phyloP scores from a whole-genome alignment of 441 rosid genomes.

The Aquilaria agallochum region DNA sequence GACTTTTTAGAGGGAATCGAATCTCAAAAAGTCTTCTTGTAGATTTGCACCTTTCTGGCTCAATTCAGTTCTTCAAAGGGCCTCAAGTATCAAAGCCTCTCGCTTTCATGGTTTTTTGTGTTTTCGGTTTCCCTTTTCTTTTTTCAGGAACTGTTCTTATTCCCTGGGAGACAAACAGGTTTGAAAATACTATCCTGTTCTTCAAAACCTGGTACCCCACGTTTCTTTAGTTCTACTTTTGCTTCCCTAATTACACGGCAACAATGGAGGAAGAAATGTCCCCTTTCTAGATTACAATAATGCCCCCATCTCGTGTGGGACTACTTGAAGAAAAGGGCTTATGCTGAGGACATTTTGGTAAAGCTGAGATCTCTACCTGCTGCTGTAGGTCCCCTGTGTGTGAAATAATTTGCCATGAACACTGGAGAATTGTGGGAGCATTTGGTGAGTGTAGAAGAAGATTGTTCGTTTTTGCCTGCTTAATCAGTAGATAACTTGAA shows the following conservation, averaged over 20 bases:
- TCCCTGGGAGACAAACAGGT: conserved; percentile 28
- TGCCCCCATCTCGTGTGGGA: conserved; percentile 16
- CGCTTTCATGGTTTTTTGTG: background rate
- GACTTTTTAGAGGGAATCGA: conserved; percentile 15
- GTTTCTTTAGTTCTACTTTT: conserved; percentile 13
- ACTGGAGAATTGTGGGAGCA: conserved; percentile 14
- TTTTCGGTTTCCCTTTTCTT: background rate
- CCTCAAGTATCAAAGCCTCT: background rate
- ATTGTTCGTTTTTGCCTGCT: conserved; percentile 14
- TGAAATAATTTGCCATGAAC: conserved; percentile 29
- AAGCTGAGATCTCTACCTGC: conserved; percentile 5
- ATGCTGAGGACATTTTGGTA: conserved; percentile 20
- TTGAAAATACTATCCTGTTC: conserved; percentile 15
- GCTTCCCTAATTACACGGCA: conserved; percentile 50
- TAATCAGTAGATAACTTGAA: conserved; percentile 12
- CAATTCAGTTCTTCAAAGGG: no score
- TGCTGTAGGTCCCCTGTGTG: conserved; percentile 30
- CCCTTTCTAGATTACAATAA: conserved; percentile 16
- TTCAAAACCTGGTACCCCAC: conserved; percentile 28
- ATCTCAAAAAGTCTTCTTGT: conserved; percentile 22
- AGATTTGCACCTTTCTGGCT: background rate
- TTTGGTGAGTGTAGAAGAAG: conserved; percentile 17
- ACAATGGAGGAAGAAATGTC: conserved; percentile 39
- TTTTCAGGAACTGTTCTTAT: conserved; percentile 2
- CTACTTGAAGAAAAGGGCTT: background rate